Evolutionary conservation across 2,329 filamentous ascomycete species (phyloP).

Genomic region (Colletotrichum sp.): DNA sequence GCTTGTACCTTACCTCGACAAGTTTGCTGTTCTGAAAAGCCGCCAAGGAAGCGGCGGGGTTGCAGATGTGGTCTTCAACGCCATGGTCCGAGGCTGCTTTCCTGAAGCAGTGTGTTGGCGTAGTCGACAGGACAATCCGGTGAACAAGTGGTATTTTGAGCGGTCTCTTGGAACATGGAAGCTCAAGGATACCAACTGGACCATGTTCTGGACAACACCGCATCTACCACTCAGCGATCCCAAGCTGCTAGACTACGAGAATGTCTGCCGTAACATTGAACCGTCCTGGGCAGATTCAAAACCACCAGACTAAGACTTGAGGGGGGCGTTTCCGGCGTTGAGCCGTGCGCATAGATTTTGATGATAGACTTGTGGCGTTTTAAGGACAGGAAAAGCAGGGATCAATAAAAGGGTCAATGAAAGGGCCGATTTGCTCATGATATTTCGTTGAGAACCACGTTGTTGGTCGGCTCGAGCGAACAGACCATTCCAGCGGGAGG

Average conservation of each 20-base stretch:
- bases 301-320: constrained; percentile 27
- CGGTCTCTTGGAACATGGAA: constrained; percentile 84
- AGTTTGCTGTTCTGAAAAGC: constrained; percentile 90
- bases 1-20: constrained; percentile 92
- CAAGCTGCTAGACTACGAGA: constrained; percentile 72
- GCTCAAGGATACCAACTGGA: constrained; percentile 83
- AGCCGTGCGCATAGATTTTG: background rate
- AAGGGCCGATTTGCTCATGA: background rate
- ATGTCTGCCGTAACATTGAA: constrained; percentile 70
- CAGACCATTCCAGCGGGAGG: background rate
- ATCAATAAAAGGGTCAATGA: background rate
- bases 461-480: background rate
- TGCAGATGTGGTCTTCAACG: constrained; percentile 94
- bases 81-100: constrained; percentile 90
- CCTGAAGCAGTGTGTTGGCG: constrained; percentile 91
- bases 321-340: background rate
- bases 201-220: constrained; percentile 96
- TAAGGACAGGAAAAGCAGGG: background rate
- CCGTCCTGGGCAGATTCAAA: constrained; percentile 69
- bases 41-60: constrained; percentile 91
- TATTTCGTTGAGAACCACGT: background rate
- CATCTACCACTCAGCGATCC: constrained; percentile 61
- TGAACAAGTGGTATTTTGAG: constrained; percentile 99
- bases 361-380: background rate
- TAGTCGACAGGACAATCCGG: constrained; percentile 87